These are phyloP conservation scores for Aspergillus pseudoglaucus DNA, from an alignment of 2,329 filamentous ascomycete species.

Conservation along the genomic window DNA sequence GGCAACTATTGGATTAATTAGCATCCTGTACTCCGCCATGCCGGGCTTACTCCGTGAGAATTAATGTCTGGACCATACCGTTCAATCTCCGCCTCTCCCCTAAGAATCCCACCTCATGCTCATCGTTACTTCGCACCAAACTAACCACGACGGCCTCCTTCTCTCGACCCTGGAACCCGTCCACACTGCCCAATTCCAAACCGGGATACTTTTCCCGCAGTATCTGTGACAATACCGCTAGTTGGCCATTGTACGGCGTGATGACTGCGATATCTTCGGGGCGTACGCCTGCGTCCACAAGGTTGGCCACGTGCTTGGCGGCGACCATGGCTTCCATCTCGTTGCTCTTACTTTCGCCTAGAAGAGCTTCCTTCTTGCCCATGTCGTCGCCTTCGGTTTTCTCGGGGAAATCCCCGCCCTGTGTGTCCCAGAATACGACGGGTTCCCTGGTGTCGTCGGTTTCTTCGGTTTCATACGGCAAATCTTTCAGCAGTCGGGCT, in stretches of 20 bases:
- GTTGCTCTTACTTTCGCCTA: slow-evolving; percentile 82
- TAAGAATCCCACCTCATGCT: slow-evolving; percentile 86
- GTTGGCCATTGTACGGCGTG: slow-evolving; percentile 93
- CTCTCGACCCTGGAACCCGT: slow-evolving; percentile 94
- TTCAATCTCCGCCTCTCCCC: slow-evolving; percentile 88
- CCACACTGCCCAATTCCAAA: slow-evolving; percentile 91
- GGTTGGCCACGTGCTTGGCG: slow-evolving; percentile 63
- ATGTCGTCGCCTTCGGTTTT: slow-evolving; percentile 66
- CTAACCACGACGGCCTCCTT: slow-evolving; percentile 93
- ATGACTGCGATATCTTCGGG: slow-evolving; percentile 85
- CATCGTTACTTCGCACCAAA: slow-evolving; percentile 83
- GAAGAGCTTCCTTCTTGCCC: slow-evolving; percentile 44
- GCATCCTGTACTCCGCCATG: neutral
- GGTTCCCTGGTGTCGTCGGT: slow-evolving; percentile 84
- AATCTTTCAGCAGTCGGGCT: slow-evolving; percentile 63
- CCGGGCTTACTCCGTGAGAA: neutral
- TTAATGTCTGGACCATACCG: slow-evolving; percentile 54
- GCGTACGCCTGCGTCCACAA: slow-evolving; percentile 73
- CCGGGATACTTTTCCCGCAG: slow-evolving; percentile 76
- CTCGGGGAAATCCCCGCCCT: slow-evolving; percentile 87
- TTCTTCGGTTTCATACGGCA: slow-evolving; percentile 70
- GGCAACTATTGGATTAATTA: slow-evolving; percentile 57
- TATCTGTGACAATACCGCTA: slow-evolving; percentile 66
- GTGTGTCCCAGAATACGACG: slow-evolving; percentile 90
- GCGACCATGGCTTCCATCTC: slow-evolving; percentile 83